Base-by-base conservation (phyloP, 176 grass and related monocot species). In the Avena eriantha region DNA sequence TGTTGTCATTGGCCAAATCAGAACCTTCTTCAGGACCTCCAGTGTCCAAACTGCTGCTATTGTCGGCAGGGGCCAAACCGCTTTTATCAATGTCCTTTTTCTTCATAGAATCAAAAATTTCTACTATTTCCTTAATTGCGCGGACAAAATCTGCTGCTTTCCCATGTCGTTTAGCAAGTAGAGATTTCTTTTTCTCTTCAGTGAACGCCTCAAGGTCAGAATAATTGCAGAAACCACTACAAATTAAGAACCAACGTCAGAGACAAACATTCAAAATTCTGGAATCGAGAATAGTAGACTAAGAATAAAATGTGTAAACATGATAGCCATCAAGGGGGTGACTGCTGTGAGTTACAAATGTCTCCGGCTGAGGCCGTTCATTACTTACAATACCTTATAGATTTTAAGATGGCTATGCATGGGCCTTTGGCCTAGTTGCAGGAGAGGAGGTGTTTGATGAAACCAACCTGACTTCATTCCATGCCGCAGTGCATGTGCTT, bases 91-190 rank as follows among this genome's bases (percentile, higher is more conserved):
- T 54, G 35, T 69, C 78, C 74, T 87, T 86, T 78, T 88, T 96
- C 85, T 96, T 98, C 69, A 82, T 71, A 84, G 90, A 89, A 89
- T 98, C 97, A 87, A 88, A 98, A 21, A 90, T 74, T 82, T 92
- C 90, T 66, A 98, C 89, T 85, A 98, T 98, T 88, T 98, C 97
- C 79, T 96, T 93, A 67, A 98, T 86, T 56, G 97, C 97, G 77
- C 92, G 87, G 24, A 94, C 90, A 96, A 98, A 98, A 90, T 98
- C 92, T 74, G 97, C 91, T 49, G 94, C 97, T 93, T 91, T 98
- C 39, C 97, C 94, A 36, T 98, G 92, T 64, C 90, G 76, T 57
- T 96, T 98, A 78, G 86, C 76, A 73, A 96, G 91, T 80, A 98
- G 86, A 71, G 85, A 85, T 90, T 87, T 98, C 90, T 94, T 98